Evolutionary conservation across 2,329 filamentous ascomycete genomes (phyloP).

Genomic region (Arthrobotrys entomopaga): DNA sequence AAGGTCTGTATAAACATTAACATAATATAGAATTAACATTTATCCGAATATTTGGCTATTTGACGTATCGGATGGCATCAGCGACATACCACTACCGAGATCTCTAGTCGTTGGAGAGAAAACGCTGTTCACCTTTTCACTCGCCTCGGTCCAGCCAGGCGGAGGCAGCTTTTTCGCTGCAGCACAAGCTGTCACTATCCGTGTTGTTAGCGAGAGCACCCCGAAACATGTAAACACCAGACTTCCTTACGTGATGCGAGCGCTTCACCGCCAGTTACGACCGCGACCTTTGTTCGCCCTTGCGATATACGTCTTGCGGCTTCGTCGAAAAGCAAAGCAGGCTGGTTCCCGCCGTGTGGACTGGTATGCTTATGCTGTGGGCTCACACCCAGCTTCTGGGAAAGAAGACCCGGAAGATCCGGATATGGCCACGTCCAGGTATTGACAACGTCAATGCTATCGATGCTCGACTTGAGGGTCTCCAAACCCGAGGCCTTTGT

Average conservation of each 20-base stretch:
- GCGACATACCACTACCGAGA: conserved; percentile 62
- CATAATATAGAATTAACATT: too few species aligned
- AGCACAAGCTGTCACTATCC: conserved; percentile 67
- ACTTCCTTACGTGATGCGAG: conserved; percentile 67
- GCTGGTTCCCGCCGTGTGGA: conserved; percentile 73
- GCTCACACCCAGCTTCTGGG: conserved; percentile 65
- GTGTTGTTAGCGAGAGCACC: conserved; percentile 37
- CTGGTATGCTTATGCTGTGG: conserved; percentile 66
- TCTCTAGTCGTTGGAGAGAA: conserved; percentile 67
- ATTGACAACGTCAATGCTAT: conserved; percentile 70
- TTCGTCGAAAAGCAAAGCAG: conserved; percentile 72
- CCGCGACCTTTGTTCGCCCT: conserved; percentile 68
- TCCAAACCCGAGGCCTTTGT: conserved; percentile 61
- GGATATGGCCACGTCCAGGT: conserved; percentile 75
- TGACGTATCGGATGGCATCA: too few species aligned
- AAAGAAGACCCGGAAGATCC: conserved; percentile 69
- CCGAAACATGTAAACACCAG: neutral
- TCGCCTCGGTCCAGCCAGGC: conserved; percentile 69
- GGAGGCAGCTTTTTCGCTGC: conserved; percentile 68
- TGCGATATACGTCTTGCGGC: conserved; percentile 69
- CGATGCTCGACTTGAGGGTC: conserved; percentile 65
- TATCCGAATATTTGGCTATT: too few species aligned
- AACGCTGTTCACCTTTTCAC: conserved; percentile 65
- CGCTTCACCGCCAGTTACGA: conserved; percentile 73
- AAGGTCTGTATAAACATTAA: conserved; percentile 63